phyloP scores from a whole-genome alignment of 176 grass and related monocot genomes.

The Eragrostis curvula region DNA sequence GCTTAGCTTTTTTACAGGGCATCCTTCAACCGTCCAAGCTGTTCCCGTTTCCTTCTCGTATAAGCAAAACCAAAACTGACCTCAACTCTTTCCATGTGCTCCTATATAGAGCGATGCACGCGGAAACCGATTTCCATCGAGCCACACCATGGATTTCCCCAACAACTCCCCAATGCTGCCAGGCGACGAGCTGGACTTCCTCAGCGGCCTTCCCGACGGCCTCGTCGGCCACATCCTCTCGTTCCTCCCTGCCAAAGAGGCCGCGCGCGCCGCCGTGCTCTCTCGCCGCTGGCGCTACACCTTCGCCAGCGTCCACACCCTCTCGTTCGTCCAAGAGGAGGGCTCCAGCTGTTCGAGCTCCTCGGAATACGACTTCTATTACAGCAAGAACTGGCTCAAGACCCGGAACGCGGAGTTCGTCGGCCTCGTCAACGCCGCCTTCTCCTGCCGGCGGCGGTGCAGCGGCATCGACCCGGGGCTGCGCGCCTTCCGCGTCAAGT shows the following conservation, averaged over 20 bases:
- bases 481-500: background rate
- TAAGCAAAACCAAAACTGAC: too few species aligned
- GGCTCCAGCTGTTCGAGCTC: background rate
- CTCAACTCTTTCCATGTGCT: too few species aligned
- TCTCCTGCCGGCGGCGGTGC: background rate
- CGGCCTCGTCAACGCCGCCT: background rate
- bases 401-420: background rate
- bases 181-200: too few species aligned
- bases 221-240: background rate
- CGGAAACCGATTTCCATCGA: too few species aligned
- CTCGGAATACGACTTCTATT: background rate
- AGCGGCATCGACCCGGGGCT: background rate
- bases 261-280: background rate
- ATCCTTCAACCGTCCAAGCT: too few species aligned
- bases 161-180: too few species aligned
- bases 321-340: background rate
- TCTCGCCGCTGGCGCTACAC: background rate
- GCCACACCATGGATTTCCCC: too few species aligned
- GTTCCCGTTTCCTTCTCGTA: too few species aligned
- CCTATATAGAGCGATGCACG: too few species aligned
- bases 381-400: background rate
- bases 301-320: background rate
- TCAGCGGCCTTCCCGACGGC: background rate
- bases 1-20: too few species aligned
- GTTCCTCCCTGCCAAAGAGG: background rate